Conservation (phyloP, 2,329 filamentous ascomycete species). For the Paraconiothyrium brasiliense region DNA sequence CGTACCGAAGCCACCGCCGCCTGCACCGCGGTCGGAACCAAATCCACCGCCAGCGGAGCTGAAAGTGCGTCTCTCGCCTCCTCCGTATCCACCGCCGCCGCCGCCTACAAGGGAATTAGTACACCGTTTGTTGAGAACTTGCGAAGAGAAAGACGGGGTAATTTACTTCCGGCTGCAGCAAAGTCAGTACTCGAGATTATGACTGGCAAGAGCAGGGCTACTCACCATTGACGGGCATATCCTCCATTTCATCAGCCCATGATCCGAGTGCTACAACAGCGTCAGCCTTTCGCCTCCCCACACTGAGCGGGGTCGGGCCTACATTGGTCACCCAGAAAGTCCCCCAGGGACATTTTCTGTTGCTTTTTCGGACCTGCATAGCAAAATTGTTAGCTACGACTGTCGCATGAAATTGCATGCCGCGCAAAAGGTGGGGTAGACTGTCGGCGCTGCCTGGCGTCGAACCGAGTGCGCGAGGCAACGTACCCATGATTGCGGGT, state of each 20-base stretch:
- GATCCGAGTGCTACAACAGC: slow-evolving; percentile 74
- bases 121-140: slow-evolving; percentile 12
- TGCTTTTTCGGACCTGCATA: slow-evolving; percentile 85
- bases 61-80: slow-evolving; percentile 60
- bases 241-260: slow-evolving; percentile 99
- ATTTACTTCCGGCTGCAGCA: slow-evolving; percentile 42
- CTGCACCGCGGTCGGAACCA: slow-evolving; percentile 48
- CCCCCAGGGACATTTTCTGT: slow-evolving; percentile 97
- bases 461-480: slow-evolving; percentile 35
- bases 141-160: slow-evolving; percentile 19
- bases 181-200: slow-evolving; percentile 31
- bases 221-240: slow-evolving; percentile 78
- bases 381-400: slow-evolving; percentile 55
- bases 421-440: slow-evolving; percentile 36
- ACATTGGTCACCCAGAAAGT: slow-evolving; percentile 94
- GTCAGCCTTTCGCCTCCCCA: slow-evolving; percentile 39
- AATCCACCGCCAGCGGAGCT: slow-evolving; percentile 52
- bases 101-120: slow-evolving; percentile 45
- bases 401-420: slow-evolving; percentile 20
- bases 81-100: slow-evolving; percentile 58
- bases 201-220: slow-evolving; percentile 29
- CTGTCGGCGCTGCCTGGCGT: slow-evolving; percentile 33
- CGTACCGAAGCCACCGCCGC: slow-evolving; percentile 52
- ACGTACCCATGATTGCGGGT: slow-evolving; percentile 69
- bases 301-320: slow-evolving; percentile 55